Percentiles rank a stretch among this genome's conserved stretches.
Conservation (phyloP, 78 protist genomes). For the Chrysochromulina tobinii region DNA sequence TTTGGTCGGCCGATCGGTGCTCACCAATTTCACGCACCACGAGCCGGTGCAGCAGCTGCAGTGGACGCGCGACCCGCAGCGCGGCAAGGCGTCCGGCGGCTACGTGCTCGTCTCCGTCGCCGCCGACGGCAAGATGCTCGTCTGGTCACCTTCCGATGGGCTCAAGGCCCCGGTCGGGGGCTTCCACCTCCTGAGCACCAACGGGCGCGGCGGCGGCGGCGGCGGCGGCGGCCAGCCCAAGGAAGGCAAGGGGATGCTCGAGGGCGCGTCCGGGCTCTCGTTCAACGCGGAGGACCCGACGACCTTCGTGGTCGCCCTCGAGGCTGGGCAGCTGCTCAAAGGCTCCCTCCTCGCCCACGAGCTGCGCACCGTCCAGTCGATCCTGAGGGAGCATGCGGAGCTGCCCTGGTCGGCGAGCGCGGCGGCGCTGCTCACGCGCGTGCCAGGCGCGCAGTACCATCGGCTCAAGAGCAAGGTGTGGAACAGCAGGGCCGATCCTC, state of each 20-base stretch:
- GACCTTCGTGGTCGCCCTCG: neutral
- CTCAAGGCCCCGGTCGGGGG: neutral
- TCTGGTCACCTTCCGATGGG: neutral
- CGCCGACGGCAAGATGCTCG: conserved; percentile 4
- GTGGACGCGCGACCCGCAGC: neutral
- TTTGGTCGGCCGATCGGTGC: neutral
- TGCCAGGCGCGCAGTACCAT: neutral
- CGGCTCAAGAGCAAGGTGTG: neutral
- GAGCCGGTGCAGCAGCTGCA: conserved; percentile 14
- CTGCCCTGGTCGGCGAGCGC: neutral
- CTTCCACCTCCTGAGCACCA: neutral
- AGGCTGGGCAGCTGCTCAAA: neutral
- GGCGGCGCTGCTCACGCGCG: neutral
- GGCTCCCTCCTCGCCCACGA: neutral
- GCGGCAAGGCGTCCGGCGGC: neutral
- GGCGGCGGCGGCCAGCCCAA: too few relatives aligned
- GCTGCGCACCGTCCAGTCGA: neutral
- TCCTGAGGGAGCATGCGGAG: neutral
- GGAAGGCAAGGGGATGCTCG: neutral
- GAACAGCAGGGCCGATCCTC: too few relatives aligned
- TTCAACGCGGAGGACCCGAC: neutral
- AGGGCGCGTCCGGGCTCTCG: neutral
- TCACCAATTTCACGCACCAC: neutral
- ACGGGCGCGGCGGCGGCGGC: neutral
- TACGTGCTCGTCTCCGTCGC: neutral